Conservation (phyloP, 2,329 filamentous ascomycete species). For the Penicillium brasilianum region DNA sequence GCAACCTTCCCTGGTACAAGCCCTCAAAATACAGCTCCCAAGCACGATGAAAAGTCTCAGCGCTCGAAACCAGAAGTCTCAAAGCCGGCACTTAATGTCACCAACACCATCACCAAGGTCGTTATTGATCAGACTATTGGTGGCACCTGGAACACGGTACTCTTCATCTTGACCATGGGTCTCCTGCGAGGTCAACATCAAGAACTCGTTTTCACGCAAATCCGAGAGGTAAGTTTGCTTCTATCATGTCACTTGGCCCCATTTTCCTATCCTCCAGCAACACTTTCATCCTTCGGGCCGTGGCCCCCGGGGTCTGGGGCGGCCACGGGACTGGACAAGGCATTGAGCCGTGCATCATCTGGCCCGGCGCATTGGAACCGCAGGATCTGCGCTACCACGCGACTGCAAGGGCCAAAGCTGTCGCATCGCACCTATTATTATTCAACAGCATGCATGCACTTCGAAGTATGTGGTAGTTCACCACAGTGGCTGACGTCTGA, state of each 20-base stretch:
- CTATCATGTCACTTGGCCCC: neutral
- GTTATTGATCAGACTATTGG: slow-evolving; percentile 64
- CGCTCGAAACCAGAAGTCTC: slow-evolving; percentile 4
- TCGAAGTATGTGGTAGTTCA: neutral
- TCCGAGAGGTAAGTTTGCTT: slow-evolving; percentile 38
- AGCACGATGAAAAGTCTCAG: slow-evolving; percentile 21
- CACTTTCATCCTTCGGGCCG: neutral
- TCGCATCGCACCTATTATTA: fast-evolving
- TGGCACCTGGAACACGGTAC: slow-evolving; percentile 60
- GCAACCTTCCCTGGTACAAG: slow-evolving; percentile 54
- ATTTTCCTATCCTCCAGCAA: neutral
- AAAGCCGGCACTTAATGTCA: slow-evolving; percentile 34
- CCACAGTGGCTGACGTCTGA: neutral
- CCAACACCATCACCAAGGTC: slow-evolving; percentile 58
- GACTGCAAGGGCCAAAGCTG: neutral
- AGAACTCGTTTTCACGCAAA: slow-evolving; percentile 38
- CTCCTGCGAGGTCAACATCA: slow-evolving; percentile 49
- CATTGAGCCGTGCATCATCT: neutral
- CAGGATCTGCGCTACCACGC: neutral
- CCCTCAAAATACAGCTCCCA: slow-evolving; percentile 11
- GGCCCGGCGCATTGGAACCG: neutral
- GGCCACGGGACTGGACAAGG: neutral
- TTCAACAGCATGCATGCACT: neutral
- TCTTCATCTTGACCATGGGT: slow-evolving; percentile 62
- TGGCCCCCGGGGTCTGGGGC: neutral